Evolutionary conservation across 2,329 filamentous ascomycete species (phyloP).

Genomic region (Fusarium compactum): DNA sequence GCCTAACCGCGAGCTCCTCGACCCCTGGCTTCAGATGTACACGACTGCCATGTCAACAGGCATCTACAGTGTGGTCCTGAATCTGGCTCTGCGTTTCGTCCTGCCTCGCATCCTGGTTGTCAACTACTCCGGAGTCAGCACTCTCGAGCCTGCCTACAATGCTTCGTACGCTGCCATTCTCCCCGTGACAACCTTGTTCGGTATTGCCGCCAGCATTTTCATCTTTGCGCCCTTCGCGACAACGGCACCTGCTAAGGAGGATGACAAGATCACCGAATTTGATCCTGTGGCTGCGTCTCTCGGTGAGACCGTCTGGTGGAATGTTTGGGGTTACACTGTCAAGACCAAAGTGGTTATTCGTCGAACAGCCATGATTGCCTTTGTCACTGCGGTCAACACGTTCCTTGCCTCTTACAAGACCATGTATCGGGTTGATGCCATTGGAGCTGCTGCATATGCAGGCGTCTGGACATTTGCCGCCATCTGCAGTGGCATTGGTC

Average conservation of each 20-base stretch:
- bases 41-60: conserved; percentile 76
- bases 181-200: conserved; percentile 69
- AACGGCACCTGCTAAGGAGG: conserved; percentile 61
- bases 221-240: conserved; percentile 78
- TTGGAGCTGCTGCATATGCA: conserved; percentile 79
- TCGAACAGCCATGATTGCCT: conserved; percentile 71
- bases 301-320: conserved; percentile 76
- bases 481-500: conserved; percentile 66
- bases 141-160: conserved; percentile 74
- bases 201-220: conserved; percentile 78
- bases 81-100: conserved; percentile 75
- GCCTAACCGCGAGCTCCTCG: conserved; percentile 74
- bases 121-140: conserved; percentile 79
- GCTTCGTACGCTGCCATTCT: conserved; percentile 72
- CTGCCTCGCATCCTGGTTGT: conserved; percentile 79
- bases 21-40: conserved; percentile 71
- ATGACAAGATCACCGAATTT: conserved; percentile 66
- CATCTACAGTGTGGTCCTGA: conserved; percentile 81
- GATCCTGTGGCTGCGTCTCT: conserved; percentile 74
- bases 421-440: conserved; percentile 75
- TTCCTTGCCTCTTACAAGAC: conserved; percentile 75
- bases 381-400: conserved; percentile 69
- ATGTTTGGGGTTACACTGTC: conserved; percentile 76
- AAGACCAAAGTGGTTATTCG: conserved; percentile 73
- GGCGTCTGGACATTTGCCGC: conserved; percentile 79